phyloP scores from a whole-genome alignment of 2,329 filamentous ascomycete species.

The Capronia americana region DNA sequence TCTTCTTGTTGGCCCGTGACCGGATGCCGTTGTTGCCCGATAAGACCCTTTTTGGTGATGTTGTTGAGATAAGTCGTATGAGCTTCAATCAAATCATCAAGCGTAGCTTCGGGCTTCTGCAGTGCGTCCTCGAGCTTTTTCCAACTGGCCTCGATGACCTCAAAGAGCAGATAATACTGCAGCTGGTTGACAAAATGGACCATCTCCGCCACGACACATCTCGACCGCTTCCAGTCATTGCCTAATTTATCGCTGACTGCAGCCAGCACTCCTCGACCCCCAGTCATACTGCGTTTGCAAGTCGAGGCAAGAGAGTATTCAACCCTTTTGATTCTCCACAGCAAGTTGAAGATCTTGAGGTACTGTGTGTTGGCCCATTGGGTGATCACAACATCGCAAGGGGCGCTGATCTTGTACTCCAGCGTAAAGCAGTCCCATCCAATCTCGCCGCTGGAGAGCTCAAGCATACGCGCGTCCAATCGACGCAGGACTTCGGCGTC shows the following conservation, averaged over 20 bases:
- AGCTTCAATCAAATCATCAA: slow-evolving; percentile 92
- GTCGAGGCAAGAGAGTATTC: slow-evolving; percentile 90
- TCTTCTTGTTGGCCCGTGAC: slow-evolving; percentile 66
- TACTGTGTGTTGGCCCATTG: slow-evolving; percentile 96
- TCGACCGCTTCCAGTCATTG: slow-evolving; percentile 85
- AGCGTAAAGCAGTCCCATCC: slow-evolving; percentile 99
- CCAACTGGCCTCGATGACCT: slow-evolving; percentile 97
- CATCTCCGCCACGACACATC: slow-evolving; percentile 94
- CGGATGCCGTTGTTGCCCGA: slow-evolving; percentile 69
- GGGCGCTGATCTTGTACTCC: slow-evolving; percentile 97
- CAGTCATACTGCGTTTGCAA: slow-evolving; percentile 96
- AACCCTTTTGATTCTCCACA: slow-evolving; percentile 97
- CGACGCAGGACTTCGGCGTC: slow-evolving; percentile 87
- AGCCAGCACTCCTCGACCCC: slow-evolving; percentile 85
- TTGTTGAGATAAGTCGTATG: slow-evolving; percentile 89
- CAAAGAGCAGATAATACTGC: slow-evolving; percentile 98
- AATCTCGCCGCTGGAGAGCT: slow-evolving; percentile 93
- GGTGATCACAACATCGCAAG: slow-evolving; percentile 95
- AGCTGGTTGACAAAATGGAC: slow-evolving; percentile 96
- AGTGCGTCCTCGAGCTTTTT: slow-evolving; percentile 84
- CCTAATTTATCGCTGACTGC: slow-evolving; percentile 74
- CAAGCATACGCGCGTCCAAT: slow-evolving; percentile 96
- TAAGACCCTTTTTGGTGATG: slow-evolving; percentile 93
- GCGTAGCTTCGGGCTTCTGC: slow-evolving; percentile 81
- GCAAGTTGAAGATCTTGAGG: slow-evolving; percentile 98